Evolutionary conservation across 192 early-diverging fungal genomes (phyloP).

Genomic region (Coemansia asiatica): DNA sequence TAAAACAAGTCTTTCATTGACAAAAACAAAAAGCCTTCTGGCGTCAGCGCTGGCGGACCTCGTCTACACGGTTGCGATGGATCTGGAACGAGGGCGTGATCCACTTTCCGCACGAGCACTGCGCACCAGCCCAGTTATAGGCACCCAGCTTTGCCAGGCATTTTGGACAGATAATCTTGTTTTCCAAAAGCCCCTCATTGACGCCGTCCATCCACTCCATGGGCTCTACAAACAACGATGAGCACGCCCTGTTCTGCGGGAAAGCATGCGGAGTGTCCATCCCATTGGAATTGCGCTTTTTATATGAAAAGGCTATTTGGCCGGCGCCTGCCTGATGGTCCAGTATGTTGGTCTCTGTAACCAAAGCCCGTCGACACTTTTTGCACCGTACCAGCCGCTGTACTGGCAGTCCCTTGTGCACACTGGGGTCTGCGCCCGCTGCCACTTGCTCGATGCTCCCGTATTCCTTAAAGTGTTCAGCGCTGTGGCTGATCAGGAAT

Average conservation of each 20-base stretch:
- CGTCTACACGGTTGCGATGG: conserved; percentile 74
- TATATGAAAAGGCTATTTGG: conserved; percentile 70
- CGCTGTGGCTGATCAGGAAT: conserved; percentile 63
- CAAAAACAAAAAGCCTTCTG: neutral
- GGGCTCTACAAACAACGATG: conserved; percentile 79
- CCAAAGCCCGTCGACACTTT: conserved; percentile 63
- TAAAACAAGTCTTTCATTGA: conserved; percentile 9
- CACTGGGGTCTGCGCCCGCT: conserved; percentile 57
- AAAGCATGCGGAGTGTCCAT: conserved; percentile 49
- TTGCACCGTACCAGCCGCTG: conserved; percentile 55
- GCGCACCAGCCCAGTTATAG: conserved; percentile 73
- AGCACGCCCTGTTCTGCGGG: conserved; percentile 59
- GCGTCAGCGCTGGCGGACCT: conserved; percentile 31
- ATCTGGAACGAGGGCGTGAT: conserved; percentile 77
- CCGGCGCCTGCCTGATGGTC: conserved; percentile 70
- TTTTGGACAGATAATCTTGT: conserved; percentile 75
- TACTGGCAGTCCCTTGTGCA: conserved; percentile 4
- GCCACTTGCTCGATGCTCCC: conserved; percentile 62
- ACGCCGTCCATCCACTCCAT: conserved; percentile 79
- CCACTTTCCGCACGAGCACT: conserved; percentile 83
- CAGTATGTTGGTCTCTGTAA: conserved; percentile 64
- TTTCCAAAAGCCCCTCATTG: conserved; percentile 60
- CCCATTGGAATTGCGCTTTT: conserved; percentile 63
- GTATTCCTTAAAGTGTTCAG: conserved; percentile 57
- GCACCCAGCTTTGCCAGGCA: conserved; percentile 77